Evolutionary conservation across 441 rosid species (phyloP), one percentile per base, ranked within the genome.

Genomic region (Arabidopsis hybrid): DNA sequence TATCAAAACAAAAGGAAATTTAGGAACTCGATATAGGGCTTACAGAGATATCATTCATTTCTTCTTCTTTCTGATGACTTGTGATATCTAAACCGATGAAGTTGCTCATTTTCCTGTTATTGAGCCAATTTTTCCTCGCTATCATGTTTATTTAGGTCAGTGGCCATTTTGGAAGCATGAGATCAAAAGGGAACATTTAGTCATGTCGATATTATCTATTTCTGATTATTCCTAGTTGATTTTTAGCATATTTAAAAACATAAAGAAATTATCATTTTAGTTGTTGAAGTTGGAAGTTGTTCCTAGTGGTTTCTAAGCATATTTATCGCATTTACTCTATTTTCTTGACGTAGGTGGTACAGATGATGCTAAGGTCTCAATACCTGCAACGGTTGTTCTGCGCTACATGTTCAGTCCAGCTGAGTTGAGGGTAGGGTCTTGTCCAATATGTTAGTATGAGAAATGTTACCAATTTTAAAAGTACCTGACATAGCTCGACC

Each of bases 401-500:
- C 97, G 89, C 21, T 26, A 81, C 87, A 89, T 93, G 99, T 93
- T 95, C 67, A 62, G 89, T 62, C 91, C 89, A 53, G 89, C 93
- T 72, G 98, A 95, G 82, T 87, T 93, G 86, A 89, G 93, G 89
- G 98, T 91, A 80, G 62, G 75, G 39, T 35, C 46, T 50, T 78
- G 2, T 73, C 50, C 56, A 61, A 0, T 46, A 60, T 14, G 47
- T 42, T 72, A 32, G 60, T 26, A 65, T 62, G 31, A 59, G 29
- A 62, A 36, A 46, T n/a, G 42, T 60, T 39, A 3, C 39, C 50
- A 72, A 26, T 53, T 55, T 43, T 49, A 9, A 40, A 5, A 8
- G 29, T 59, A 55, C 11, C 14, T 53, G 71, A 73, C 62, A 29
- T 46, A 61, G 34, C 17, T 35, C 8, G 61, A 61, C 16, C 35